These are phyloP conservation scores for Diaporthe ilicicola DNA, from an alignment of 2,329 filamentous ascomycete genomes.

Conservation along the genomic window DNA sequence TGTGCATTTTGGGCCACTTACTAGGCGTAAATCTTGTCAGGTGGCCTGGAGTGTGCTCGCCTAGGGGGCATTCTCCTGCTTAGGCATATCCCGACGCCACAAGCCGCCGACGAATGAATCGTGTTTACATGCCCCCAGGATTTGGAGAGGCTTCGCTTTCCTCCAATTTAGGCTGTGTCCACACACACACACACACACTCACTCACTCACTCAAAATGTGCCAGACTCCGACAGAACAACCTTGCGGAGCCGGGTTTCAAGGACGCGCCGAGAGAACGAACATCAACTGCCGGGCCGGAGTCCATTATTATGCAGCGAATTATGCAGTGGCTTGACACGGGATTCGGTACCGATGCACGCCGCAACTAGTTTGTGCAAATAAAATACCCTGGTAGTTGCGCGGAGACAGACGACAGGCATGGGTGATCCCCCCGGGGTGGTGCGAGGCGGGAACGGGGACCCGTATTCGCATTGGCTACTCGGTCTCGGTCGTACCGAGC, in stretches of 20 bases:
- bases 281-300: background rate
- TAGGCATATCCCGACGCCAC: too few relatives aligned
- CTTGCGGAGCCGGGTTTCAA: background rate
- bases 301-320: slow-evolving; percentile 6
- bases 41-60: background rate
- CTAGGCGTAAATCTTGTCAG: background rate
- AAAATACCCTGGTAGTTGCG: background rate
- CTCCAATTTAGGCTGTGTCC: background rate
- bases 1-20: background rate
- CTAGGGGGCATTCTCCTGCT: background rate
- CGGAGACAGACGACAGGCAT: background rate
- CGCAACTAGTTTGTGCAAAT: slow-evolving; percentile 3
- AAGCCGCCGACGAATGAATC: too few relatives aligned
- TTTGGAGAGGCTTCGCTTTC: too few relatives aligned
- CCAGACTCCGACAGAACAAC: background rate
- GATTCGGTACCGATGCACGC: background rate
- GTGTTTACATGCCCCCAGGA: too few relatives aligned
- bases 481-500: slow-evolving; percentile 1
- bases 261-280: background rate
- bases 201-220: background rate
- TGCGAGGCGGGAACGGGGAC: background rate
- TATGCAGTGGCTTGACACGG: slow-evolving; percentile 8
- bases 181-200: background rate
- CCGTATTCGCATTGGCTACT: slow-evolving; percentile 16
- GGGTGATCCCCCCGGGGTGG: background rate